Conservation (phyloP, 331 rosid genomes). For the Prunus yedoensis region DNA sequence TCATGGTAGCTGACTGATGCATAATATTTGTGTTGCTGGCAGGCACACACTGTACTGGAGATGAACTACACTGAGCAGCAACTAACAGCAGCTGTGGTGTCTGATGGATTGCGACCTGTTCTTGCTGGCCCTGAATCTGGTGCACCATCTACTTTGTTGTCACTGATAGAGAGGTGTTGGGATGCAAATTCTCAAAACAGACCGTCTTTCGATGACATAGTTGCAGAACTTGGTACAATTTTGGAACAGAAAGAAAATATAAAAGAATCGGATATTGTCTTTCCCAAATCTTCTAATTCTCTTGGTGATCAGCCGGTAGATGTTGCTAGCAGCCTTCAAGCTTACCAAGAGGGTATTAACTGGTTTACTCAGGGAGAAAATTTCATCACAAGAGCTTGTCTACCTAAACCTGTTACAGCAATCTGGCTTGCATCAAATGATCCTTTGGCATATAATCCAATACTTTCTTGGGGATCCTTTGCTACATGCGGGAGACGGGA, state of each 20-base stretch:
- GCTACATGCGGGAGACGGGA: conserved; percentile 94
- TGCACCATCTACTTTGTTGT: conserved; percentile 59
- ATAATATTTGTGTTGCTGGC: conserved; percentile 28
- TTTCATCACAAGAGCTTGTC: conserved; percentile 37
- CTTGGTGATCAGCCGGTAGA: conserved; percentile 31
- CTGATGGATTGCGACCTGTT: conserved; percentile 73
- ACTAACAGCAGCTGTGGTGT: conserved; percentile 84
- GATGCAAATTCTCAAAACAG: conserved; percentile 64
- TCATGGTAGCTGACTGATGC: conserved; percentile 8
- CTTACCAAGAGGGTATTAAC: conserved; percentile 58
- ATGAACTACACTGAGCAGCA: conserved; percentile 96
- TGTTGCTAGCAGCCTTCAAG: conserved; percentile 27
- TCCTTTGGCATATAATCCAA: conserved; percentile 51
- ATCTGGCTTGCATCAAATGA: conserved; percentile 41
- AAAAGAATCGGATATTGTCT: conserved; percentile 32
- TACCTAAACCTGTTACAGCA: conserved; percentile 33
- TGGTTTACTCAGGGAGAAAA: conserved; percentile 77
- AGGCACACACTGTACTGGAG: conserved; percentile 97
- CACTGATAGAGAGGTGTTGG: conserved; percentile 75
- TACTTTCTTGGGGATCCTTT: conserved; percentile 83
- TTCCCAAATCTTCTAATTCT: conserved; percentile 20
- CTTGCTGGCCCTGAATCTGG: conserved; percentile 64
- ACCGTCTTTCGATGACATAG: conserved; percentile 69
- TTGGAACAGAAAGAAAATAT: conserved; percentile 38
- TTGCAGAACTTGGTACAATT: conserved; percentile 57